A percentile compares a stretch with the other conserved stretches of the same genome.
Evolutionary conservation across 2,329 filamentous ascomycete species (phyloP).

Genomic region (Escovopsis sp.): DNA sequence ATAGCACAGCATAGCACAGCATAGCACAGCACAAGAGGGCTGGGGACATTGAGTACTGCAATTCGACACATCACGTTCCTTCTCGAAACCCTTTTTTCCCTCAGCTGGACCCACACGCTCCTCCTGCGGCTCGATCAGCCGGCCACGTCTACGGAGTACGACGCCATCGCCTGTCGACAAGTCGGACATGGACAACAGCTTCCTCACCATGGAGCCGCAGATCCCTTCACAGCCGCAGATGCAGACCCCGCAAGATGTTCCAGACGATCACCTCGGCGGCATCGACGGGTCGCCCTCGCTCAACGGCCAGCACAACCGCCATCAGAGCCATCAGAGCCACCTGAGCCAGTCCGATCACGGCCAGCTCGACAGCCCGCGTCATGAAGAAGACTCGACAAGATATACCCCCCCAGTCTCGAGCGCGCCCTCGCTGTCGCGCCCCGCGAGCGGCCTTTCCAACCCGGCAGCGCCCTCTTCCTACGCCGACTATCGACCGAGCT

Average conservation of each 20-base stretch:
- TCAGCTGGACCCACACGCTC: constrained; percentile 39
- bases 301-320: constrained; percentile 23
- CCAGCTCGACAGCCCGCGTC: constrained; percentile 23
- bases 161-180: constrained; percentile 29
- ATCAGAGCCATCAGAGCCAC: constrained; percentile 6
- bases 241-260: constrained; percentile 17
- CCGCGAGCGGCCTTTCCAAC: constrained; percentile 40
- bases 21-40: too few relatives aligned
- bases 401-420: constrained; percentile 34
- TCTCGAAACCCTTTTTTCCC: constrained; percentile 1
- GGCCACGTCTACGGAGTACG: constrained; percentile 6
- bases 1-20: too few relatives aligned
- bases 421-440: constrained; percentile 34
- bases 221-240: background rate
- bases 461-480: constrained; percentile 21
- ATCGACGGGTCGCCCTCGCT: constrained; percentile 30
- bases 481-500: constrained; percentile 31
- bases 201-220: background rate
- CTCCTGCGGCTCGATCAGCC: constrained; percentile 10
- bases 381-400: constrained; percentile 28
- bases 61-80: background rate
- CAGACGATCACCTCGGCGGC: constrained; percentile 35
- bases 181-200: constrained; percentile 27
- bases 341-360: constrained; percentile 37
- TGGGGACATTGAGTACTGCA: too few relatives aligned